These are phyloP conservation scores for Posidonia australis DNA, from an alignment of 106 monocot genomes.

Conservation along the genomic window DNA sequence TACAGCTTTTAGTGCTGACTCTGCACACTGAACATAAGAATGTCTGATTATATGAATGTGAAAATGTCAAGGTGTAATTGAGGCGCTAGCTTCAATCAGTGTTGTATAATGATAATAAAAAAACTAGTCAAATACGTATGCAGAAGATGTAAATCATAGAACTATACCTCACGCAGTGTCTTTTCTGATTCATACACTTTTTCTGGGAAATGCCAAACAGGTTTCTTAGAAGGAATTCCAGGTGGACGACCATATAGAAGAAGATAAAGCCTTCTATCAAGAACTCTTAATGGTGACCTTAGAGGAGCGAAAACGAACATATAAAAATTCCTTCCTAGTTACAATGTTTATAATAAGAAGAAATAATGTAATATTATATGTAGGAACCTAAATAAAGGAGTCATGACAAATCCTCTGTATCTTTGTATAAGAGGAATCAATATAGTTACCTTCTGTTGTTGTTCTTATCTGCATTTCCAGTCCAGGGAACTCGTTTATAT, in stretches of 20 bases:
- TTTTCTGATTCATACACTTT: slow-evolving; percentile 92
- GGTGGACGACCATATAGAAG: slow-evolving; percentile 67
- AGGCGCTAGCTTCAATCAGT: too few relatives aligned
- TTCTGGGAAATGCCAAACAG: slow-evolving; percentile 94
- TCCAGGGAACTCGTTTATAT: slow-evolving; percentile 75
- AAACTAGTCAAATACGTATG: background rate
- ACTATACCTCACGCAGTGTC: slow-evolving; percentile 58
- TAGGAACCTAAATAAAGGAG: too few relatives aligned
- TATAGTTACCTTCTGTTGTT: slow-evolving; percentile 53
- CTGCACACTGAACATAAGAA: slow-evolving; percentile 58
- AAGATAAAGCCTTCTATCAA: slow-evolving; percentile 95
- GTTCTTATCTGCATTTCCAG: slow-evolving; percentile 77
- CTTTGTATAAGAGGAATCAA: background rate
- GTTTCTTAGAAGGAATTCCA: slow-evolving; percentile 55
- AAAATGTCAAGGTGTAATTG: background rate
- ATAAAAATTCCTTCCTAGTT: background rate
- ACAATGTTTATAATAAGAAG: background rate
- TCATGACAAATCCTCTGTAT: background rate
- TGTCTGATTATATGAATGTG: background rate
- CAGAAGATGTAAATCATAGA: background rate
- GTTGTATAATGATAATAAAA: background rate
- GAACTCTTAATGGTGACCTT: slow-evolving; percentile 83
- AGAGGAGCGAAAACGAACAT: slow-evolving; percentile 4
- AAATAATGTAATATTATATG: too few relatives aligned
- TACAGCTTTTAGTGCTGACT: slow-evolving; percentile 72